Percentiles rank a stretch among this genome's conserved stretches.
phyloP scores from a whole-genome alignment of 2,329 filamentous ascomycete species.

The Ilyonectria mors-panacis region DNA sequence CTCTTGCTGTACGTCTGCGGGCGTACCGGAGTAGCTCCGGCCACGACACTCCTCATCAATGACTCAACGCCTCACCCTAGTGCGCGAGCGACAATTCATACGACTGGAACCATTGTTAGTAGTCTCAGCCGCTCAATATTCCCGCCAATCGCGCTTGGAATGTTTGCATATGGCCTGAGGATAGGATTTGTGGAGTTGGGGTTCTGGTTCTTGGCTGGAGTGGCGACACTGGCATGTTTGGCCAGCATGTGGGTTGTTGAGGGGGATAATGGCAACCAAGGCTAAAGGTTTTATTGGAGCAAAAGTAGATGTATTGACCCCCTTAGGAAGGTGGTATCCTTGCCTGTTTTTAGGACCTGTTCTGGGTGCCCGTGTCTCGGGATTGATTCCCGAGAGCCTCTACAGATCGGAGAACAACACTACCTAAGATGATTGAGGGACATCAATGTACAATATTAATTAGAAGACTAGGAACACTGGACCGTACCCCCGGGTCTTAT shows the following conservation, averaged over 20 bases:
- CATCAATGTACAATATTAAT: not conserved
- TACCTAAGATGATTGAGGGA: not conserved
- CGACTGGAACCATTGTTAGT: not conserved
- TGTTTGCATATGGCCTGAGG: not conserved
- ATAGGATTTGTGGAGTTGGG: not conserved
- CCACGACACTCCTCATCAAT: not conserved
- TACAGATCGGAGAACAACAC: not conserved
- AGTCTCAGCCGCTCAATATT: conserved; percentile 1
- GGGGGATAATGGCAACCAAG: not conserved
- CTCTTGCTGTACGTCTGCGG: not conserved
- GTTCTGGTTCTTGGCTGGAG: not conserved
- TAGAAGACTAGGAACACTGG: not conserved
- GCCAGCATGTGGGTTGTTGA: conserved; percentile 4
- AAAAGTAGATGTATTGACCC: too few species aligned
- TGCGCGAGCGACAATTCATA: not conserved
- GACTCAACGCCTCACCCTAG: conserved; percentile 1
- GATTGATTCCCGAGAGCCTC: not conserved
- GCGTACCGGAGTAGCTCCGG: not conserved
- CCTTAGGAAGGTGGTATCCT: not conserved
- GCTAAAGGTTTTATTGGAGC: too few species aligned
- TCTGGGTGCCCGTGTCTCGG: not conserved
- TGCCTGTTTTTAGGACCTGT: too few species aligned
- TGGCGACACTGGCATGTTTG: not conserved
- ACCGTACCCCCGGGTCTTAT: not conserved
- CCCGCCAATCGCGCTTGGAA: not conserved